These are phyloP conservation scores for Aaosphaeria arxii DNA, from an alignment of 2,329 filamentous ascomycete species.

Conservation along the genomic window DNA sequence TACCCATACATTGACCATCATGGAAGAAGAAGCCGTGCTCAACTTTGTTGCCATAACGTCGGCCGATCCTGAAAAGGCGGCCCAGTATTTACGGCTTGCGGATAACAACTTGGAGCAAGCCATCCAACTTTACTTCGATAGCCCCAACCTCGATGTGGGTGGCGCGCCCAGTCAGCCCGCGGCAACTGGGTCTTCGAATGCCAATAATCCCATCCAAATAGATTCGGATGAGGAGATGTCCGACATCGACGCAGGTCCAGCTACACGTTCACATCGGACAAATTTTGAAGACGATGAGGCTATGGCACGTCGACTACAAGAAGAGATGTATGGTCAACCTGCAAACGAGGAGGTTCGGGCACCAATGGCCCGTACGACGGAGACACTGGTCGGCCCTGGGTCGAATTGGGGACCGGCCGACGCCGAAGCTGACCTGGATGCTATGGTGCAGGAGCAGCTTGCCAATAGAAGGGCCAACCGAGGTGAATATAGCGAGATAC, in stretches of 20 bases:
- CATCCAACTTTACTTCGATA: conserved; percentile 86
- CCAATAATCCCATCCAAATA: conserved; percentile 64
- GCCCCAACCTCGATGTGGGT: conserved; percentile 65
- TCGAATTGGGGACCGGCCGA: conserved; percentile 48
- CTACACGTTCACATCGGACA: conserved; percentile 16
- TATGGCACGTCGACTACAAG: conserved; percentile 86
- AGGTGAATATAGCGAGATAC: conserved; percentile 12
- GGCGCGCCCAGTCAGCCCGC: conserved; percentile 35
- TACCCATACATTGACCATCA: conserved; percentile 11
- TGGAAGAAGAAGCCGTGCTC: conserved; percentile 59
- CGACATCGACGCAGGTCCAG: conserved; percentile 43
- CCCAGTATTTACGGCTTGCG: conserved; percentile 81
- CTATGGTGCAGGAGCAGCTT: conserved; percentile 65
- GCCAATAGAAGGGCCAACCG: conserved; percentile 40
- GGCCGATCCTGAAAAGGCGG: conserved; percentile 68
- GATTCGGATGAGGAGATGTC: conserved; percentile 71
- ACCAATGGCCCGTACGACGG: conserved; percentile 85
- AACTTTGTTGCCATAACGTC: conserved; percentile 82
- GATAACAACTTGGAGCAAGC: conserved; percentile 81
- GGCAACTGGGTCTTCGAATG: conserved; percentile 30
- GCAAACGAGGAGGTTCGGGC: conserved; percentile 67
- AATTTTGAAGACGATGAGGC: conserved; percentile 83
- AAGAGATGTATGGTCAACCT: conserved; percentile 71
- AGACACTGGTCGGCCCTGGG: conserved; percentile 79
- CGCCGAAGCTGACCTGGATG: conserved; percentile 56